Percentiles rank a stretch among this genome's conserved stretches.
Conservation (phyloP, 805 yeast species). For the Candida ovalis region DNA sequence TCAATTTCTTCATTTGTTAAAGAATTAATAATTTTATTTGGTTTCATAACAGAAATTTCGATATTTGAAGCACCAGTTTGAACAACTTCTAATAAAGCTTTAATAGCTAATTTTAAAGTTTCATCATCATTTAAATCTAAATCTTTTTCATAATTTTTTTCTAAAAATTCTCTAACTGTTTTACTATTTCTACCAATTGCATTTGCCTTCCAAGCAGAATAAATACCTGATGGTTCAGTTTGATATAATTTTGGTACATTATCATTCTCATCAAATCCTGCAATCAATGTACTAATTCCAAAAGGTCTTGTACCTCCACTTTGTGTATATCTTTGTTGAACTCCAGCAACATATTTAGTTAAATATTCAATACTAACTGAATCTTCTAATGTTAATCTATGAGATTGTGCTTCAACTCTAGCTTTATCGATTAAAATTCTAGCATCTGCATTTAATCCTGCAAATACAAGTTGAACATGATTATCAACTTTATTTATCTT, state of each 20-base stretch:
- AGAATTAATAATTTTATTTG: slow-evolving; percentile 55
- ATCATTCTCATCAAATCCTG: slow-evolving; percentile 91
- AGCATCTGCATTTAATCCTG: slow-evolving; percentile 98
- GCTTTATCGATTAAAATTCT: slow-evolving; percentile 93
- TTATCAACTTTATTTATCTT: slow-evolving; percentile 89
- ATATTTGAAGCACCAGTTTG: slow-evolving; percentile 97
- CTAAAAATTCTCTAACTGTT: slow-evolving; percentile 93
- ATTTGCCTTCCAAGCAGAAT: slow-evolving; percentile 96
- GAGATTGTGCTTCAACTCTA: slow-evolving; percentile 94
- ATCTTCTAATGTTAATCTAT: slow-evolving; percentile 89
- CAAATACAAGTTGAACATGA: slow-evolving; percentile 89
- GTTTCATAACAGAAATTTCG: slow-evolving; percentile 83
- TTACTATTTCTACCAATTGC: slow-evolving; percentile 94
- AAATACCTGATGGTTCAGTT: slow-evolving; percentile 97
- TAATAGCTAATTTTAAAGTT: slow-evolving; percentile 77
- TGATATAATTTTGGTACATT: slow-evolving; percentile 77
- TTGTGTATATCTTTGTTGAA: slow-evolving; percentile 95
- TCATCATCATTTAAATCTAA: slow-evolving; percentile 62
- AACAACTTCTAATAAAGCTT: slow-evolving; percentile 89
- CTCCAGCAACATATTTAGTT: slow-evolving; percentile 95
- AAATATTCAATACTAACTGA: slow-evolving; percentile 88
- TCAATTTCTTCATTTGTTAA: slow-evolving; percentile 71
- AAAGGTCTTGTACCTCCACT: slow-evolving; percentile 98
- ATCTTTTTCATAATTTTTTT: slow-evolving; percentile 66
- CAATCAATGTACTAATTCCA: slow-evolving; percentile 91